Evolutionary conservation across 306 rosid genomes (phyloP), one percentile per base, ranked within the genome.

Genomic region (Trifolium subterraneum): DNA sequence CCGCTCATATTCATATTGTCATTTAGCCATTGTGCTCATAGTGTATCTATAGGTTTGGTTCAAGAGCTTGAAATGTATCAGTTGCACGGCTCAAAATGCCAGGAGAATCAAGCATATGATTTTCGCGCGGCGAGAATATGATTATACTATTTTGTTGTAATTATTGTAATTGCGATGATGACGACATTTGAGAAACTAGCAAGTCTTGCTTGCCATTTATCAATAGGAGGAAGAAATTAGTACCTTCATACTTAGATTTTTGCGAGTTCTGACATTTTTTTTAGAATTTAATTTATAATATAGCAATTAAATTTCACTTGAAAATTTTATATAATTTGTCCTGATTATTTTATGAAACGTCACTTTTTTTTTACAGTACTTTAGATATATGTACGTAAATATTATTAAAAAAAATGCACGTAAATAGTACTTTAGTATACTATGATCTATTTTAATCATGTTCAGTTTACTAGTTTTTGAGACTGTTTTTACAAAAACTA

Each of bases 111-210:
- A 10, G 35, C 55, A 51, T 19, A 39, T 60, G 69, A 31, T 64
- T 60, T 51, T 68, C 33, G 14, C 20, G 2, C 39, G 22, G 41
- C 6, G 22, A 31, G 20, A 15, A 29, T 29, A 60, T 29, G 55
- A 52, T 55, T 25, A 75, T 18, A 70, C 59, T 33, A 18, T 63
- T 54, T 50, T 33, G n/a, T 44, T 75, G 81, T 81, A 65, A 35
- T 75, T 75, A 81, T 38, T 47, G 70, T 81, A 55, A 16, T 27
- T 64, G 48, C 29, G 41, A 60, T n/a, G 72, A 45, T 13, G 58
- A 58, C 10, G 5, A 41, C 61, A 69, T 62, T 6, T 9, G 55
- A 4, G 16, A 38, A 29, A 67, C 61, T 55, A 42, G 74, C 42
- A 13, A 55, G 29, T 55, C 16, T 38, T 27, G 35, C 35, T 38